A percentile compares a stretch with the other conserved stretches of the same genome.
phyloP scores from a whole-genome alignment of 176 grass and related monocot species.

The Eragrostis curvula region DNA sequence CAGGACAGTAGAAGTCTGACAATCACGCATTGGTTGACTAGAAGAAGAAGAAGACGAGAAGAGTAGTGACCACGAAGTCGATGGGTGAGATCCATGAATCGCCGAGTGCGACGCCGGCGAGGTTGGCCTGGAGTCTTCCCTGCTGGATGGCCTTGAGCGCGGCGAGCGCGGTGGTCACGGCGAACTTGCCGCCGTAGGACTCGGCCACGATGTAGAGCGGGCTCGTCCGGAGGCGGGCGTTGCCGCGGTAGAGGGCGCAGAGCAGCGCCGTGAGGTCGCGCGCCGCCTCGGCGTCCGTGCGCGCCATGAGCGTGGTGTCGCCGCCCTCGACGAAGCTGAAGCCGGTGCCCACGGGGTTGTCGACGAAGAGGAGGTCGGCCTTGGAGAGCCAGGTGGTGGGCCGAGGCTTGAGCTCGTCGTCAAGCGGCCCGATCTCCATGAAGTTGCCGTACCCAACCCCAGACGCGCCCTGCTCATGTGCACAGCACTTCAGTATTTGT shows the following conservation, averaged over 20 bases:
- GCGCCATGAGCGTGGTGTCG: constrained; percentile 49
- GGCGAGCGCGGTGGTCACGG: constrained; percentile 66
- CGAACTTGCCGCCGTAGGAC: constrained; percentile 97
- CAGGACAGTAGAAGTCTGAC: neutral
- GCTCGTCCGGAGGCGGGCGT: constrained; percentile 40
- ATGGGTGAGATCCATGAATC: constrained; percentile 93
- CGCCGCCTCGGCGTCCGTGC: constrained; percentile 69
- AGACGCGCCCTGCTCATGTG: constrained; percentile 65
- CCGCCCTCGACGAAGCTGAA: constrained; percentile 85
- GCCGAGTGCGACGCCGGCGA: constrained; percentile 80
- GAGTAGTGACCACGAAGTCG: constrained; percentile 81
- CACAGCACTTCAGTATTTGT: neutral
- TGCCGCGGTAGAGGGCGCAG: constrained; percentile 44
- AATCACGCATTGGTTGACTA: no score
- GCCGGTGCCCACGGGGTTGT: constrained; percentile 89
- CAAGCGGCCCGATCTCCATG: constrained; percentile 86
- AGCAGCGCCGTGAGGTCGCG: constrained; percentile 75
- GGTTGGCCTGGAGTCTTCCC: constrained; percentile 45
- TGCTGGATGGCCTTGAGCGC: constrained; percentile 57
- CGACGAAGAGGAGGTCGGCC: constrained; percentile 90
- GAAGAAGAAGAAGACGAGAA: neutral
- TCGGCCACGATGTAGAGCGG: constrained; percentile 90
- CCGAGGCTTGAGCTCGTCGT: constrained; percentile 64
- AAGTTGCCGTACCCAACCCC: constrained; percentile 86
- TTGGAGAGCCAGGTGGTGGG: constrained; percentile 73